These are phyloP conservation scores for Polyplosphaeria fusca DNA, from an alignment of 495 filamentous ascomycete species.

Conservation along the genomic window DNA sequence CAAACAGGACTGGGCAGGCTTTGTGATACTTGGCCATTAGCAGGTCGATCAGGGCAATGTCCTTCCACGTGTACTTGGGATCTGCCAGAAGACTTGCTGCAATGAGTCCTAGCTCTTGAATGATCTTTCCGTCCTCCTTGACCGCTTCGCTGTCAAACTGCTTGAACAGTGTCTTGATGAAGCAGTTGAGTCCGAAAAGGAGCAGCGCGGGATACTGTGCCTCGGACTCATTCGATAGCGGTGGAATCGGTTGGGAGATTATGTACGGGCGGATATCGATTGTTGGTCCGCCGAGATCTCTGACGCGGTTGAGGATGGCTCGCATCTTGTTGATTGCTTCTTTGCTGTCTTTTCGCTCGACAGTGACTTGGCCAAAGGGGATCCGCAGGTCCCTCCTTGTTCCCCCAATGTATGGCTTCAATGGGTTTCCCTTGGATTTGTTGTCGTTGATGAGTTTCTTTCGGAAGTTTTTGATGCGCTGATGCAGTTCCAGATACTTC, in stretches of 20 bases:
- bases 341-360: constrained; percentile 43
- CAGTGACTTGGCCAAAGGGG: constrained; percentile 70
- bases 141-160: constrained; percentile 76
- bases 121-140: constrained; percentile 59
- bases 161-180: constrained; percentile 70
- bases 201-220: constrained; percentile 49
- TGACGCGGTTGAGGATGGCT: constrained; percentile 47
- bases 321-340: constrained; percentile 55
- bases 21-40: constrained; percentile 81
- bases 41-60: constrained; percentile 74
- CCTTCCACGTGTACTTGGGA: constrained; percentile 64
- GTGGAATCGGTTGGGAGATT: constrained; percentile 51
- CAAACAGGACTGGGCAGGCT: constrained; percentile 82
- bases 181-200: constrained; percentile 77
- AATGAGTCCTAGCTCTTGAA: constrained; percentile 79
- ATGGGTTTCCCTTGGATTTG: constrained; percentile 43
- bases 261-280: constrained; percentile 70
- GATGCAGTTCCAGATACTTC: constrained; percentile 67
- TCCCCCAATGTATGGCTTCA: constrained; percentile 69
- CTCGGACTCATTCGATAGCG: constrained; percentile 48
- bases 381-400: constrained; percentile 70
- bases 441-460: constrained; percentile 49
- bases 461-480: constrained; percentile 69
- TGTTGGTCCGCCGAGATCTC: constrained; percentile 49
- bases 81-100: constrained; percentile 70